Base-by-base conservation (phyloP, 2,329 filamentous ascomycete species). In the Sclerotinia nivalis region DNA sequence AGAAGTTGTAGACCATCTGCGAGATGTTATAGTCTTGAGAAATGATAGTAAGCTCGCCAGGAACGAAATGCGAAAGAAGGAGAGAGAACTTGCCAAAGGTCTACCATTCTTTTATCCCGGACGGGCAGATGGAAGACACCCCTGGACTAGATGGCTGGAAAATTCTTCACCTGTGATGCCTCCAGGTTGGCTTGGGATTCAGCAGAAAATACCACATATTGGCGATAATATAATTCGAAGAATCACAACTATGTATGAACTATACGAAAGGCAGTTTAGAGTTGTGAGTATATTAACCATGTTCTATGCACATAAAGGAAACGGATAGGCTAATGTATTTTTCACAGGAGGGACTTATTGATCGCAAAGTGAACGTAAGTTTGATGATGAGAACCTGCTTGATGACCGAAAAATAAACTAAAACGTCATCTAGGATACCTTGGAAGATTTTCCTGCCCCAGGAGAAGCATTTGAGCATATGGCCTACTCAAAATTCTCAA, bases 121-220 rank as follows among this genome's bases (percentile, higher is more conserved):
- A 28, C 54, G 43, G 40, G 45, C 34, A 25, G 56, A 66, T 50
- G 40, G 43, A 13, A 70, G 60, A 22, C n/a, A 58, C 45, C 62
- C 70, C 34, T 71, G 68, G 68, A 56, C 65, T 59, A 58, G 62
- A 60, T 71, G 68, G 70, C 50, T 70, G 50, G 61, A 71, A 25
- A 71, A 71, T 56, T 68, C 68, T 31, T 37, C 31, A 25, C n/a
- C 43, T 1, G 34, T 52, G 25, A 45, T 59, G 37, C 37, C 22
- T 4, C 22, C 31, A 40, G 55, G 52, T 50, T 70, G 68, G 61
- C n/a, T 71, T 25, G 56, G 61, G 28, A 62, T 71, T 52, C 70
- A 71, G 49, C 70, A 71, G 50, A 70, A 70, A 31, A 68, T 71
- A 45, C 68, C 70, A 7, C 47, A 59, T 34, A 43, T 70, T 28